Base-by-base conservation (phyloP, 2,329 filamentous ascomycete genomes). In the Lithohypha guttulata region DNA sequence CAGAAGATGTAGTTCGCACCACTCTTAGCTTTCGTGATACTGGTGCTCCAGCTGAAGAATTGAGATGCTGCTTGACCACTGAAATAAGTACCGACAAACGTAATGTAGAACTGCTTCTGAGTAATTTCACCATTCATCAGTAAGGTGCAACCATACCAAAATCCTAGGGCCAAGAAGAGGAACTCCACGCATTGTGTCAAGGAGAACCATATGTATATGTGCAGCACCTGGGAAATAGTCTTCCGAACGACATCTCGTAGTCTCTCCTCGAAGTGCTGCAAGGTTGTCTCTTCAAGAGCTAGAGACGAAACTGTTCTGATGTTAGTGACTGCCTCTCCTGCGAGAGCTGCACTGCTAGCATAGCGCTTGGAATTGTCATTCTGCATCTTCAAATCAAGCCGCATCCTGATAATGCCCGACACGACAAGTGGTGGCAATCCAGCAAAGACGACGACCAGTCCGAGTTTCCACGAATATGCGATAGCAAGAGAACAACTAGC, bases 81-180 rank as follows among this genome's bases (percentile, higher is more conserved):
- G 34, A 59, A 66, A 4, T 69, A 49, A 2, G 65, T 56, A 9
- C 60, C 63, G 46, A 60, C 59, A 47, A 64, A 67, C 34, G 65
- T 62, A 37, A 68, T 55, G 43, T 66, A 69, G 49, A 68, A 62
- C 11, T 55, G 48, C 15, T 47, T 42, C 8, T 55, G 45, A 2
- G 47, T 47, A 36, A 59, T 59, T 51, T 79, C 70, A 4, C 64
- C 59, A 10, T 54, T 56, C 1, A 62, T 61, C n/a, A 81, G 51
- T n/a, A 81, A 65, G 5, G 60, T 66, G 2, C 73, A 75, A 31
- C 77, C 79, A 44, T 81, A 82, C 70, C 74, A 81, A 41, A 59
- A 57, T 1, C 55, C 53, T 3, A 59, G 45, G 6, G 52, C 56
- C 38, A 54, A 51, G 29, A 37, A 25, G 42, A 53, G 25, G 34